Conservation (phyloP, 2,329 filamentous ascomycete species). For the Metarhizium anisopliae region DNA sequence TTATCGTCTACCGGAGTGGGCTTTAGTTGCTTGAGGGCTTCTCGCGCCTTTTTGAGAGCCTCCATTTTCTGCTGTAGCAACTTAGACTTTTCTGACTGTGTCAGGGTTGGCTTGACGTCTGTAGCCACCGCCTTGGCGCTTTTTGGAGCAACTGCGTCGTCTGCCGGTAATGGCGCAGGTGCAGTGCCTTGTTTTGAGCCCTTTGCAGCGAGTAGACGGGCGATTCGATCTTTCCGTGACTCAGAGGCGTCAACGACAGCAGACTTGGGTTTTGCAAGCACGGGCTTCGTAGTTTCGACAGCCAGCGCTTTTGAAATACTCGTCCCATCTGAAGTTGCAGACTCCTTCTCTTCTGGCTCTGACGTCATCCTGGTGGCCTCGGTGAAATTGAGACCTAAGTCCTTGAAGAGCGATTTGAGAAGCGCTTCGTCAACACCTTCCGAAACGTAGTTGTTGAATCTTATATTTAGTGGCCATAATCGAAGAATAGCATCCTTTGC, state of each 20-base stretch:
- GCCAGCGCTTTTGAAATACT: not conserved
- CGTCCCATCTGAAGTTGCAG: not conserved
- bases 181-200: constrained; percentile 39
- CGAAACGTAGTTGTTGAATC: constrained; percentile 62
- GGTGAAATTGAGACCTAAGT: constrained; percentile 50
- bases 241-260: constrained; percentile 32
- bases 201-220: constrained; percentile 66
- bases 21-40: not conserved
- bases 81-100: constrained; percentile 59
- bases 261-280: not conserved
- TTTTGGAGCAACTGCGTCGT: constrained; percentile 2
- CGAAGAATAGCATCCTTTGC: constrained; percentile 61
- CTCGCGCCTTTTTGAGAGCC: constrained; percentile 44
- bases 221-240: constrained; percentile 68
- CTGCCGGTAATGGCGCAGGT: constrained; percentile 4
- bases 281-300: not conserved
- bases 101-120: constrained; percentile 16
- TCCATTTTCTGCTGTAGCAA: constrained; percentile 72
- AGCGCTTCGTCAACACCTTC: constrained; percentile 61
- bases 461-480: constrained; percentile 57
- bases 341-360: not conserved
- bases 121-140: constrained; percentile 7
- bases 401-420: constrained; percentile 56
- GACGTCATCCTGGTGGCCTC: not conserved
- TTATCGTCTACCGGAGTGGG: not conserved